Evolutionary conservation across 768 basidiomycete genomes (phyloP).

Genomic region (Agaricus subrufescens): DNA sequence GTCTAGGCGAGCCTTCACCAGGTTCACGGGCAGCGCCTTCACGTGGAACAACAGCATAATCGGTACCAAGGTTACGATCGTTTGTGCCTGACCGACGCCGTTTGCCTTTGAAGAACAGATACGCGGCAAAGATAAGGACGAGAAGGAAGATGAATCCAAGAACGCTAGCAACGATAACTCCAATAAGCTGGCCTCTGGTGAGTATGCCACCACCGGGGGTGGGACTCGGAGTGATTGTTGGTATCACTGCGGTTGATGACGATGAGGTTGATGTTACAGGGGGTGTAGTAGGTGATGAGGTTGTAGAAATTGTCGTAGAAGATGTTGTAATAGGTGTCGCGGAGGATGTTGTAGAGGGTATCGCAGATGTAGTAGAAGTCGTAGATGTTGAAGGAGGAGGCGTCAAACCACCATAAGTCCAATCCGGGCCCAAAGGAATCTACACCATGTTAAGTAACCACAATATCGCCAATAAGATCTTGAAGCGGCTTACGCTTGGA

Average conservation of each 20-base stretch:
- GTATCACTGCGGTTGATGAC: conserved; percentile 15
- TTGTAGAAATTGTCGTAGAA: conserved; percentile 22
- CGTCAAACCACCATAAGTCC: conserved; percentile 73
- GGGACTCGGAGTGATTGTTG: conserved; percentile 14
- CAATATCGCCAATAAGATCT: background rate
- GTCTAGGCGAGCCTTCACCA: conserved; percentile 66
- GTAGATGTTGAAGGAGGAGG: conserved; percentile 39
- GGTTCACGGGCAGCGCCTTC: conserved; percentile 27
- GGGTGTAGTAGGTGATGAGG: conserved; percentile 19
- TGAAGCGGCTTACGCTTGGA: conserved; percentile 58
- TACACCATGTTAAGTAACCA: conserved; percentile 21
- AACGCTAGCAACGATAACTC: conserved; percentile 56
- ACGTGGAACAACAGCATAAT: conserved; percentile 33
- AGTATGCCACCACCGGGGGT: conserved; percentile 17
- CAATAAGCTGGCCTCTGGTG: conserved; percentile 41
- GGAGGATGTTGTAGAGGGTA: conserved; percentile 25
- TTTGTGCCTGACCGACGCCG: conserved; percentile 26
- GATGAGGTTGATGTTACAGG: conserved; percentile 25
- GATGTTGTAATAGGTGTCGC: conserved; percentile 20
- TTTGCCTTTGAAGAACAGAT: conserved; percentile 46
- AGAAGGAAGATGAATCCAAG: conserved; percentile 56
- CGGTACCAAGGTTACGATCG: conserved; percentile 30
- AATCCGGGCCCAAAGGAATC: conserved; percentile 73
- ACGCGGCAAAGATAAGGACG: conserved; percentile 40
- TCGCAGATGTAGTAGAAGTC: conserved; percentile 22